A percentile compares a stretch with the other conserved stretches of the same genome.
Evolutionary conservation across 2,329 filamentous ascomycete genomes (phyloP).

Genomic region (Colletotrichum sp.): DNA sequence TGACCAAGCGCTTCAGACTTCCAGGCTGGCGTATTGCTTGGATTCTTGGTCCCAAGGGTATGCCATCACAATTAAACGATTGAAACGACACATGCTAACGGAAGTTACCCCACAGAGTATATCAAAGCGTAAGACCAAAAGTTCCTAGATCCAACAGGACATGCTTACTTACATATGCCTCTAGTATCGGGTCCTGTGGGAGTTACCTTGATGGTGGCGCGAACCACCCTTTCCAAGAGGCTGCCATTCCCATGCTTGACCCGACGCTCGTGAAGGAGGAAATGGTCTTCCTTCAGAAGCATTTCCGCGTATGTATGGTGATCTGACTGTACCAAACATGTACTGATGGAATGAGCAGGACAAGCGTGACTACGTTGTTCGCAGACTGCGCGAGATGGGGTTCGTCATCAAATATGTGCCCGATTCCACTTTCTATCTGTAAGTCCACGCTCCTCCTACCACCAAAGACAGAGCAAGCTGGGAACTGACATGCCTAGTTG

Average conservation of each 20-base stretch:
- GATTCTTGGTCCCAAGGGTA: slow-evolving; percentile 87
- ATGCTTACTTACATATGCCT: neutral
- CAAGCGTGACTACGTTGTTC: slow-evolving; percentile 91
- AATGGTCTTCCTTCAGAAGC: slow-evolving; percentile 86
- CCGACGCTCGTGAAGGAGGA: slow-evolving; percentile 79
- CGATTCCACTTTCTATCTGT: slow-evolving; percentile 94
- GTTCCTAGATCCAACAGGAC: neutral
- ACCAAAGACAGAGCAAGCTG: neutral
- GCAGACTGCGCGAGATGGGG: slow-evolving; percentile 81
- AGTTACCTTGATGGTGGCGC: slow-evolving; percentile 94
- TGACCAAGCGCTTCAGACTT: slow-evolving; percentile 95
- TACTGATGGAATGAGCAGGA: slow-evolving; percentile 47
- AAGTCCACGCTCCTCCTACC: slow-evolving; percentile 33
- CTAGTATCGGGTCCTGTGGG: slow-evolving; percentile 82
- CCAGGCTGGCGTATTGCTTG: slow-evolving; percentile 97
- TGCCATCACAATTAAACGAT: slow-evolving; percentile 11
- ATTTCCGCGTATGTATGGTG: slow-evolving; percentile 71
- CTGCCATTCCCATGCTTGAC: slow-evolving; percentile 91
- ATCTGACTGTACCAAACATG: neutral
- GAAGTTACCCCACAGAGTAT: slow-evolving; percentile 63
- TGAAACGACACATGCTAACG: neutral
- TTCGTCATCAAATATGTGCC: slow-evolving; percentile 86
- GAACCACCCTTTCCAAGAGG: slow-evolving; percentile 95
- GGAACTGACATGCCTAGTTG: slow-evolving; percentile 36
- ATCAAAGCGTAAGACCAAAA: slow-evolving; percentile 71